A percentile compares a stretch with the other conserved stretches of the same genome.
Conservation (phyloP, 1,139 yeast genomes). For the Yamadazyma trypodendri region DNA sequence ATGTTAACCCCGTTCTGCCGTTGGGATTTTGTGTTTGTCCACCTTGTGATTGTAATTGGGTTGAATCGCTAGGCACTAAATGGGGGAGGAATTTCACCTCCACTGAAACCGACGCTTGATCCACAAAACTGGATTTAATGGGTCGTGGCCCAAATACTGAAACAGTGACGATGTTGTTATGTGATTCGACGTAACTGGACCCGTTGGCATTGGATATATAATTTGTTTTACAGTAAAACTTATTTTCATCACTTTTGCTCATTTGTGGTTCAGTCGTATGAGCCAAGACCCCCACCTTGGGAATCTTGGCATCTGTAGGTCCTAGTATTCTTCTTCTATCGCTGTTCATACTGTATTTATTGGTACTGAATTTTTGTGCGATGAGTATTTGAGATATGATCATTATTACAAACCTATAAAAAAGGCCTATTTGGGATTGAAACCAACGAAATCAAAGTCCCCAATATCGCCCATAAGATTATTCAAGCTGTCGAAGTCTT, state of each 20-base stretch:
- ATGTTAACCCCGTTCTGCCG: slow-evolving; percentile 40
- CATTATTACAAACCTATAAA: not conserved
- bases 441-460: slow-evolving; percentile 6
- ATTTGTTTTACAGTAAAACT: slow-evolving; percentile 44
- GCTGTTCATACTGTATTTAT: slow-evolving; percentile 12
- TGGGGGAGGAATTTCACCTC: slow-evolving; percentile 61
- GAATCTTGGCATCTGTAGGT: slow-evolving; percentile 57
- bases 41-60: not conserved
- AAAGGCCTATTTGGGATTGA: not conserved
- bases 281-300: slow-evolving; percentile 25
- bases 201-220: slow-evolving; percentile 75
- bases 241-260: not conserved
- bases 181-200: slow-evolving; percentile 74
- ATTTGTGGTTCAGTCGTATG: not conserved
- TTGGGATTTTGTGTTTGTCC: slow-evolving; percentile 18
- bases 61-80: slow-evolving; percentile 26
- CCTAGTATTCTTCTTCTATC: slow-evolving; percentile 77
- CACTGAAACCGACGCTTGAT: slow-evolving; percentile 67
- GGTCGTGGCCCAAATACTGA: slow-evolving; percentile 91
- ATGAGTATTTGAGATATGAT: not conserved
- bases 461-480: slow-evolving; percentile 11
- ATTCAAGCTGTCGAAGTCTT: slow-evolving; percentile 13
- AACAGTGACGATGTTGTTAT: slow-evolving; percentile 60
- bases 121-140: slow-evolving; percentile 70
- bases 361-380: slow-evolving; percentile 1